Base-by-base conservation (phyloP, 1,139 yeast genomes). In the Suhomyces maxii region DNA sequence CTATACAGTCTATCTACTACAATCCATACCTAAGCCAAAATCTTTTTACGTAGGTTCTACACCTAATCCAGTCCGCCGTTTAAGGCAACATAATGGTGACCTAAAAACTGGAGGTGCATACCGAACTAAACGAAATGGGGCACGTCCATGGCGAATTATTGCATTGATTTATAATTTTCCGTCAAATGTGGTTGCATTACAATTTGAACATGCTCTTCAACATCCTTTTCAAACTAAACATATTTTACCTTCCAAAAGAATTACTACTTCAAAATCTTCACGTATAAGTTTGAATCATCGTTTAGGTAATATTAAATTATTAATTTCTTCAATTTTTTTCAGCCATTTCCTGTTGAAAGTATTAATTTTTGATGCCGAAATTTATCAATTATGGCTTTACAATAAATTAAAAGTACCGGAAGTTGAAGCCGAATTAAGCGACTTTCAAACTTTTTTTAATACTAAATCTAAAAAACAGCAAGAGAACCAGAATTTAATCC, bases 181-280 rank as follows among this genome's bases (percentile, higher is more conserved):
- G 0, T 80, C 83, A n/a, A 80, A 79, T 51, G 73, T 84, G 3
- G 66, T 84, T 6, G 95, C 95, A 0, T 64, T 88, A 45, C 91
- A 86, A 60, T 82, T 82, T 58, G 85, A 84, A 55, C 89, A 85
- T 63, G 91, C 95, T 1, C 83, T 88, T 80, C 95, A 88, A 56
- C 93, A 87, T 61, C 73, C 86, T 0, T 72, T 82, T 51, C 75
- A 71, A 42, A 84, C 95, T 0, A 69, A 90, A 38, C 89, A 80
- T 57, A 82, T 86, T 4, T 56, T 65, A 1, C 54, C 54, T 0
- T 65, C 62, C 1, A 49, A 52, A 12, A 52, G 68, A 42, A 53
- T 76, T 62, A 67, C 39, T 55, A 53, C 41, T 52, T 41, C 59
- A 31, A 65, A 64, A 49, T 59, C 61, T 36, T 57, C 65, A 30